Evolutionary conservation across 78 protist species (phyloP), one percentile per base, ranked within the genome.

Genomic region (Pelomyxa schiedti): DNA sequence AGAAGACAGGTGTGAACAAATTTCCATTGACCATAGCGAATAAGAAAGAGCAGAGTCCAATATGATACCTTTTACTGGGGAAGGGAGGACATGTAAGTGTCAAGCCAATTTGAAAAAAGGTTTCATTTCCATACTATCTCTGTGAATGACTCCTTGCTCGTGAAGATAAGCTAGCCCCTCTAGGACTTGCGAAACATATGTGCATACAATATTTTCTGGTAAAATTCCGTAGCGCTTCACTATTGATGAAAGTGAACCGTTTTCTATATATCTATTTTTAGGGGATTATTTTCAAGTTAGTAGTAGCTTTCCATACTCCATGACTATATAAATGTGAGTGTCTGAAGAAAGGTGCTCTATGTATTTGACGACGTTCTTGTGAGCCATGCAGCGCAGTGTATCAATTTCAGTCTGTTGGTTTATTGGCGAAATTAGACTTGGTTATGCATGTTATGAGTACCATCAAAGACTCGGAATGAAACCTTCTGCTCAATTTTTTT

Each of bases 111-210:
- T 28, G 26, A 39, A 3, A 74, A 74, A n/a, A n/a, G n/a, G n/a
- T n/a, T n/a, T n/a, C n/a, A n/a, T n/a, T 47, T 16, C 58, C 69
- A 69, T 76, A 53, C 65, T 72, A 39, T 76, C 80, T 1, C 80
- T 29, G 39, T 76, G 80, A 32, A 76, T 3, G 26, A 76, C 7
- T 37, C 80, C 80, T 5, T 72, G 1, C 22, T 4, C 4, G 42
- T 76, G 80, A n/a, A 76, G 40, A 39, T 76, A 76, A 16, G 28
- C 52, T 28, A 90, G 77, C 30, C 77, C 80, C 29, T 0, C 1
- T 38, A 76, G 40, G 28, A 70, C 29, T 4, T 72, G 85, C 4
- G 1, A 8, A 6, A 6, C 0, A 37, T 26, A 80, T 3, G 3
- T 1, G 30, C 77, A 29, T 32, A 75, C n/a, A 8, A 66, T 39